Conservation (phyloP, 2,329 filamentous ascomycete species). For the Rhynchosporium agropyri region DNA sequence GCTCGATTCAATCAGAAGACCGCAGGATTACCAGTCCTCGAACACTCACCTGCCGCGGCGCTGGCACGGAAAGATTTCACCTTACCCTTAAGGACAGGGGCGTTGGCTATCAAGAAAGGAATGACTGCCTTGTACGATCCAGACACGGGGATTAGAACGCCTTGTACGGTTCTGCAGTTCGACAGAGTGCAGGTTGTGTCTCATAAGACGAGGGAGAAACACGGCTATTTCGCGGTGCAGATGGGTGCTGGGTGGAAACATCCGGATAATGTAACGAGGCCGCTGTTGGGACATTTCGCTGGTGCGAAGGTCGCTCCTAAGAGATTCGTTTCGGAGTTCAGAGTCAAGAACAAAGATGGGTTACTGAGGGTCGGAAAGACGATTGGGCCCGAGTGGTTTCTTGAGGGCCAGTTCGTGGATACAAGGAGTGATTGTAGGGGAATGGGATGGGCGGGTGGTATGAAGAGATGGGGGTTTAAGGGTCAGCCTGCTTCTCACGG, state of each 20-base stretch:
- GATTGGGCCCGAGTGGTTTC: conserved; percentile 88
- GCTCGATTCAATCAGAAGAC: conserved; percentile 59
- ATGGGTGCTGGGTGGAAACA: conserved; percentile 78
- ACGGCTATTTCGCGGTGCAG: conserved; percentile 96
- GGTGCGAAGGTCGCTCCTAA: conserved; percentile 82
- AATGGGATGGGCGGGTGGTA: conserved; percentile 94
- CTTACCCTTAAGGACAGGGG: conserved; percentile 72
- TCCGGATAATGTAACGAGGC: conserved; percentile 75
- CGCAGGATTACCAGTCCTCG: conserved; percentile 58
- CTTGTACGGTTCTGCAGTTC: conserved; percentile 91
- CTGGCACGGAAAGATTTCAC: conserved; percentile 60
- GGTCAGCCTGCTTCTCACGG: conserved; percentile 93
- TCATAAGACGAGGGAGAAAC: conserved; percentile 75
- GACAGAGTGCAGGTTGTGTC: conserved; percentile 89
- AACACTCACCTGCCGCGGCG: conserved; percentile 62
- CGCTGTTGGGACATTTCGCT: conserved; percentile 86
- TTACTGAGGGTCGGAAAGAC: conserved; percentile 74
- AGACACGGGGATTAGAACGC: conserved; percentile 72
- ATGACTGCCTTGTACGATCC: conserved; percentile 90
- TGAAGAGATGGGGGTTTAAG: conserved; percentile 91
- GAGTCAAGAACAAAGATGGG: conserved; percentile 73
- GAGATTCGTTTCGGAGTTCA: conserved; percentile 81
- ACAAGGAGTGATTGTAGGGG: conserved; percentile 77
- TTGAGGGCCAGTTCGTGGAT: conserved; percentile 88
- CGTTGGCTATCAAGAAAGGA: conserved; percentile 87